A percentile compares a stretch with the other conserved stretches of the same genome.
phyloP scores from a whole-genome alignment of 495 filamentous ascomycete species.

The Neurospora africana region DNA sequence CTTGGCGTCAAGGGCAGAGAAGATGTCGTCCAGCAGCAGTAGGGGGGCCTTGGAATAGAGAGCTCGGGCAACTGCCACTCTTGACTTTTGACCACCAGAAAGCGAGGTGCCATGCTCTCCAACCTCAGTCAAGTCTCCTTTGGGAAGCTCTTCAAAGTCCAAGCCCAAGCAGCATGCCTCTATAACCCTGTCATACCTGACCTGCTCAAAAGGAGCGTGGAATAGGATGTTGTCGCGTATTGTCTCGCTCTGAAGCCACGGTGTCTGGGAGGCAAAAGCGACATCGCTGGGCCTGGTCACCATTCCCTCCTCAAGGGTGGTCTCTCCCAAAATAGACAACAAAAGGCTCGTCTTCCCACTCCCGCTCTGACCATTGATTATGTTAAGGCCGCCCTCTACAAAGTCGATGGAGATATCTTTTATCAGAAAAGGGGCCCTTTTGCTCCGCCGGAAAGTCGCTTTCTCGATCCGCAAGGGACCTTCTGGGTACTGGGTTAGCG shows the following conservation, averaged over 20 bases:
- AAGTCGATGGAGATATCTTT: slow-evolving; percentile 39
- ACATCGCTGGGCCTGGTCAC: slow-evolving; percentile 42
- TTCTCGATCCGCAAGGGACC: slow-evolving; percentile 31
- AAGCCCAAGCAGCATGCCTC: slow-evolving; percentile 53
- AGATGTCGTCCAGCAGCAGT: slow-evolving; percentile 58
- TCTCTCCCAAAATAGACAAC: slow-evolving; percentile 51
- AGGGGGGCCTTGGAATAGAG: slow-evolving; percentile 55
- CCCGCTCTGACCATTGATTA: slow-evolving; percentile 44
- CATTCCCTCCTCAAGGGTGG: slow-evolving; percentile 30
- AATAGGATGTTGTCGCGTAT: slow-evolving; percentile 50
- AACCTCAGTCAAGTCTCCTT: slow-evolving; percentile 48
- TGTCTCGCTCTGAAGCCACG: slow-evolving; percentile 48
- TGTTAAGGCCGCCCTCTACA: slow-evolving; percentile 39
- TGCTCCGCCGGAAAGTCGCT: slow-evolving; percentile 35
- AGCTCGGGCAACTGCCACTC: slow-evolving; percentile 58
- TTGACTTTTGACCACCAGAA: slow-evolving; percentile 60
- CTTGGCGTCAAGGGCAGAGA: slow-evolving; percentile 50
- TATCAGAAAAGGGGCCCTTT: slow-evolving; percentile 35
- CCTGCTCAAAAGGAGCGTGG: slow-evolving; percentile 35
- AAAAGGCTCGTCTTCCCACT: slow-evolving; percentile 57
- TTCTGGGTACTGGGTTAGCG: slow-evolving; percentile 29
- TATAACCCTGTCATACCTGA: slow-evolving; percentile 46
- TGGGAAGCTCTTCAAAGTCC: slow-evolving; percentile 42
- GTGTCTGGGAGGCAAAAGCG: slow-evolving; percentile 42
- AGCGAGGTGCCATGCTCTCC: slow-evolving; percentile 60